Evolutionary conservation across 345 rosid genomes (phyloP), one percentile per base, ranked within the genome.

Genomic region (Eutrema heterophyllum): DNA sequence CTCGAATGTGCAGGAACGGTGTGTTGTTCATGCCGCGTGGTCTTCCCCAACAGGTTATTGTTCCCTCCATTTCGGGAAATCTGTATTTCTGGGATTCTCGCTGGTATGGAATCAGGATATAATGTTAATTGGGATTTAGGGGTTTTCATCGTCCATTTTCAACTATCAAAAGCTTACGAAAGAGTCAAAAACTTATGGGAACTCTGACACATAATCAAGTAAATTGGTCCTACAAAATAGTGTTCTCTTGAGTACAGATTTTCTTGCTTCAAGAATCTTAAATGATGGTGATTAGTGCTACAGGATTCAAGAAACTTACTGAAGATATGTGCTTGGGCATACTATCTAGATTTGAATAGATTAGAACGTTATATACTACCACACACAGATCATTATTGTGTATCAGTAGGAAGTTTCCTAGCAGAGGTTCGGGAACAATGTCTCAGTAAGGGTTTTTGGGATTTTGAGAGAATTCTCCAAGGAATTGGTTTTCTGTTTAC

Each of bases 1-100:
- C 82, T 86, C 98, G 55, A 95, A 92, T 67, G 92, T 95, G 5
- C 99, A 92, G 76, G 98, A 95, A 80, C 91, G 94, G 18, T 87
- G 91, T 70, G 99, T 95, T 57, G 64, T 95, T 40, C 99, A 95
- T 75, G 99, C 98, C 14, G 96, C 99, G 14, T 95, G 97, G 99
- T 82, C 90, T 5, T 95, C 98, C 49, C 99, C 97, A 18, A 92
- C 98, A 75, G 98, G 99, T 95, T 77, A 30, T 43, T 51, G 15
- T 66, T 57, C 44, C 13, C 7, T 39, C 13, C 55, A n/a, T 13
- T 55, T 49, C 0, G 1, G 16, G 16, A 40, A 11, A 6, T 26
- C 35, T 66, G 44, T 24, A 35, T 51, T 41, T 59, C 6, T 74
- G 9, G 27, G 32, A 1, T 24, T 46, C 48, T 32, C 18, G n/a